A percentile compares a stretch with the other conserved stretches of the same genome.
These are phyloP conservation scores for Fraxinus anomala DNA, from an alignment of 257 asterid species.

Conservation along the genomic window DNA sequence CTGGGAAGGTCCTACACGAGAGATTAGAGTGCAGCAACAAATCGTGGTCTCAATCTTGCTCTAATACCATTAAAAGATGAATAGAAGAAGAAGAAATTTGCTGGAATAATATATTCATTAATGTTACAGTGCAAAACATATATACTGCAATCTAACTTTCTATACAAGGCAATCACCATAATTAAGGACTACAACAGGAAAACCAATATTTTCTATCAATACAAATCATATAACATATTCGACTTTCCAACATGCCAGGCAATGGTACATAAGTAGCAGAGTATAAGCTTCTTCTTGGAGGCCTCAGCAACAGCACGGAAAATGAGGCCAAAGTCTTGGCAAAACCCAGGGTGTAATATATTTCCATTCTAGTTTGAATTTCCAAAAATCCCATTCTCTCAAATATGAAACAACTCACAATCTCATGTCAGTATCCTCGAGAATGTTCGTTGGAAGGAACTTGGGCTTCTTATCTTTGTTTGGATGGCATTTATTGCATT, in stretches of 20 bases:
- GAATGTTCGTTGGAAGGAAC: constrained; percentile 89
- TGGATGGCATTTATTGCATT: constrained; percentile 80
- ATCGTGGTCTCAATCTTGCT: no score
- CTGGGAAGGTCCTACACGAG: no score
- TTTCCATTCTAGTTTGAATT: constrained; percentile 8
- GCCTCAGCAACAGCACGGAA: constrained; percentile 44
- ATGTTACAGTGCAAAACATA: no score
- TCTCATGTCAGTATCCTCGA: constrained; percentile 71
- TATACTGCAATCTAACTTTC: no score
- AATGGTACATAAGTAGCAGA: constrained; percentile 61
- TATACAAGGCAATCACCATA: no score
- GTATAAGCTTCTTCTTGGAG: constrained; percentile 74
- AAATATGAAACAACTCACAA: constrained; percentile 21
- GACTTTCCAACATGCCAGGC: constrained; percentile 15
- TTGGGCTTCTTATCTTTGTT: constrained; percentile 76
- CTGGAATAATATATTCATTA: no score
- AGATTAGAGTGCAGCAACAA: no score
- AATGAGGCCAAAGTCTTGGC: constrained; percentile 39
- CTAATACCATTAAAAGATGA: no score
- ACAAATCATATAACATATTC: no score
- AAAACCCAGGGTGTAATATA: constrained; percentile 54
- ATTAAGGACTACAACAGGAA: no score
- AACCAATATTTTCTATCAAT: no score
- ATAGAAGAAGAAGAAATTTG: no score
- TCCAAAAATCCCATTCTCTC: not conserved